These are phyloP conservation scores for Maudiozyma turicensis DNA, from an alignment of 805 yeast species.

Conservation along the genomic window DNA sequence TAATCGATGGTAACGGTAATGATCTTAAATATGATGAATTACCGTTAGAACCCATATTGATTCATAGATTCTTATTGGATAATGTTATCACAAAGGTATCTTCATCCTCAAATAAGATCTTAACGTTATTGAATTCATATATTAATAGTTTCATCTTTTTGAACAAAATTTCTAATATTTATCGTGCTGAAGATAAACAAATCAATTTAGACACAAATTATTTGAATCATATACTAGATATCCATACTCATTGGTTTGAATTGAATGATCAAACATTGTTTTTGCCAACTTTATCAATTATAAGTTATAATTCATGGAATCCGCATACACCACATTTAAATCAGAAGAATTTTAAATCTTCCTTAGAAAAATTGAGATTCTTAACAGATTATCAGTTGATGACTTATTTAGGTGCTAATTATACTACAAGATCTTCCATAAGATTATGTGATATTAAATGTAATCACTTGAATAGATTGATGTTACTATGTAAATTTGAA, in stretches of 20 bases:
- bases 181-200: constrained; percentile 8
- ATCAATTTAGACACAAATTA: constrained; percentile 14
- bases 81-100: constrained; percentile 5
- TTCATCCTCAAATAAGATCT: neutral
- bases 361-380: constrained; percentile 22
- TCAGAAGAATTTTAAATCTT: constrained; percentile 20
- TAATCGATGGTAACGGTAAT: constrained; percentile 1
- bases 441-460: constrained; percentile 13
- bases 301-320: constrained; percentile 27
- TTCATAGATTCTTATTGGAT: constrained; percentile 23
- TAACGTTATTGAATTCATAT: neutral
- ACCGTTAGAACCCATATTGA: constrained; percentile 17
- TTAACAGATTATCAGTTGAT: constrained; percentile 25
- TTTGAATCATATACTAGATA: constrained; percentile 13
- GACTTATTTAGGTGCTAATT: constrained; percentile 16
- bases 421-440: constrained; percentile 17
- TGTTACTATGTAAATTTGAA: neutral
- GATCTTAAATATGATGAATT: constrained; percentile 11
- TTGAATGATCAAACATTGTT: neutral
- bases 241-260: constrained; percentile 9
- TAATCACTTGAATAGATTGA: neutral
- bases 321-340: constrained; percentile 16
- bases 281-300: constrained; percentile 1
- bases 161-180: constrained; percentile 13
- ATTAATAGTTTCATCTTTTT: constrained; percentile 16